Percentiles rank a stretch among this genome's conserved stretches.
Evolutionary conservation across 495 filamentous ascomycete genomes (phyloP).

Genomic region (Talaromyces thailandensis): DNA sequence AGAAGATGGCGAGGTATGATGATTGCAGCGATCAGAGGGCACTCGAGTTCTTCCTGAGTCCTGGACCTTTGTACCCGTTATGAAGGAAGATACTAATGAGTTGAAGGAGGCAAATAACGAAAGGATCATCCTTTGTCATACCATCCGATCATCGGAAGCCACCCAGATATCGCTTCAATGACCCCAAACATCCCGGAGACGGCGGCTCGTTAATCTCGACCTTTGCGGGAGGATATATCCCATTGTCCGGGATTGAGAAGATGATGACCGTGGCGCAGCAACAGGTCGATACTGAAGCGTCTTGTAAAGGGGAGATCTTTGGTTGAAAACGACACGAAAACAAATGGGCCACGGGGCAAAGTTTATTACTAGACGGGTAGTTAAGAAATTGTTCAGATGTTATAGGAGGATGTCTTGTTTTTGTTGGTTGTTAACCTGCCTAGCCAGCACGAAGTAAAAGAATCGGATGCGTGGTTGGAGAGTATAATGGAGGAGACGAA

Average conservation of each 20-base stretch:
- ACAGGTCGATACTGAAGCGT: background rate
- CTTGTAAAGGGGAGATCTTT: background rate
- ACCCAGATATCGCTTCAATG: constrained; percentile 43
- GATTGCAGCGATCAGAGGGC: constrained; percentile 45
- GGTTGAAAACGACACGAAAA: no score
- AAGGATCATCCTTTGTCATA: background rate
- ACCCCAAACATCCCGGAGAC: constrained; percentile 44
- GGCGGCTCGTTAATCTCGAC: constrained; percentile 17
- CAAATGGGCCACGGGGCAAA: no score
- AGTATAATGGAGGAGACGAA: background rate
- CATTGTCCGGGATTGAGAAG: background rate
- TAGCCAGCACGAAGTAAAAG: constrained; percentile 30
- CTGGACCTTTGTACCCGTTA: background rate
- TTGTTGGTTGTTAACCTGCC: constrained; percentile 45
- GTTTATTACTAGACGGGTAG: background rate
- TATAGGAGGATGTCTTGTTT: constrained; percentile 36
- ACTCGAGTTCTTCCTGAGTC: constrained; percentile 52
- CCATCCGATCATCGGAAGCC: background rate
- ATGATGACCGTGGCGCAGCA: background rate
- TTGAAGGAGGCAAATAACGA: constrained; percentile 19
- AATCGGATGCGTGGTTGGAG: background rate
- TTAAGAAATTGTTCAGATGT: constrained; percentile 1
- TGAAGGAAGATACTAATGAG: background rate
- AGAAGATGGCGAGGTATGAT: constrained; percentile 12
- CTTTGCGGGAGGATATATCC: constrained; percentile 3